phyloP scores from a whole-genome alignment of 2,329 filamentous ascomycete species.

The Ophiosphaerella herpotricha region DNA sequence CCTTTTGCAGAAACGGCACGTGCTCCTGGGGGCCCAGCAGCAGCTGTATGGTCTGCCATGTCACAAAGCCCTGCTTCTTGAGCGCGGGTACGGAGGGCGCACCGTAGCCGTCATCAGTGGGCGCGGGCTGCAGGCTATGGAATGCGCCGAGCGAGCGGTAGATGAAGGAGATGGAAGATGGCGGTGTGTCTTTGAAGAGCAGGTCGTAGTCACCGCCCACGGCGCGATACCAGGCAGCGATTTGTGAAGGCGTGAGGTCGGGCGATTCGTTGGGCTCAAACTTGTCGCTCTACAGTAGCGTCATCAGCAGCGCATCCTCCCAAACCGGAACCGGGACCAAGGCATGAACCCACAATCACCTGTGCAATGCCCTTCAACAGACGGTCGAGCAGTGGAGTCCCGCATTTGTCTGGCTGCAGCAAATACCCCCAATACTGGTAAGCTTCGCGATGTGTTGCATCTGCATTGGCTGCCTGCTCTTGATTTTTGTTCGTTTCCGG shows the following conservation, averaged over 20 bases:
- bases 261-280: slow-evolving; percentile 52
- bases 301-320: slow-evolving; percentile 17
- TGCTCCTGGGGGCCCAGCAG: slow-evolving; percentile 87
- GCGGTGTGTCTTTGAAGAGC: slow-evolving; percentile 77
- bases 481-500: slow-evolving; percentile 28
- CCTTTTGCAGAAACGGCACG: slow-evolving; percentile 79
- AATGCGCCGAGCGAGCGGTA: slow-evolving; percentile 91
- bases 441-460: slow-evolving; percentile 48
- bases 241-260: slow-evolving; percentile 55
- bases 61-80: slow-evolving; percentile 81
- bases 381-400: slow-evolving; percentile 52
- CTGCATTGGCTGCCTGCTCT: slow-evolving; percentile 24
- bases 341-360: slow-evolving; percentile 48
- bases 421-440: slow-evolving; percentile 57
- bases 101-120: slow-evolving; percentile 67
- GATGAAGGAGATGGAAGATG: slow-evolving; percentile 82
- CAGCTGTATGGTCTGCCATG: slow-evolving; percentile 92
- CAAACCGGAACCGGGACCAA: neutral
- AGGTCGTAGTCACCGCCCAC: slow-evolving; percentile 54
- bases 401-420: slow-evolving; percentile 57
- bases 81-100: slow-evolving; percentile 81
- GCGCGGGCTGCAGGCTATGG: slow-evolving; percentile 78
- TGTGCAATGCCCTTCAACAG: slow-evolving; percentile 54
- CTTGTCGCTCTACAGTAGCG: slow-evolving; percentile 42
- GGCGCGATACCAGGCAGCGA: slow-evolving; percentile 56